phyloP scores from a whole-genome alignment of 2,329 filamentous ascomycete genomes.

The Xylaria sp. region DNA sequence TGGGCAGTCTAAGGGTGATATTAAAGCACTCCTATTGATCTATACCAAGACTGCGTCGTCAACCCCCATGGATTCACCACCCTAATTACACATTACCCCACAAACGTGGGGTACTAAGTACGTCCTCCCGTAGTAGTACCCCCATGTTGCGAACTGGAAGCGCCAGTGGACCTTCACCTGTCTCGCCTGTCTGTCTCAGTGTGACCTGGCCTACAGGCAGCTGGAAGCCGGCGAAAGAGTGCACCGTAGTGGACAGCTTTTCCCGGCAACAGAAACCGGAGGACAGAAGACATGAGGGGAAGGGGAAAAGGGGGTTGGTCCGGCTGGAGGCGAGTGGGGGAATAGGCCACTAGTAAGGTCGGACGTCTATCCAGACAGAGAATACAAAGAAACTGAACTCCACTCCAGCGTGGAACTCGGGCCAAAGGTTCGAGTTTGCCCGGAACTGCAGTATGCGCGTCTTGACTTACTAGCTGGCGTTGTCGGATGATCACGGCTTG shows the following conservation, averaged over 20 bases:
- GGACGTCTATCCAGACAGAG: not conserved
- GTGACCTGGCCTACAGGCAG: not conserved
- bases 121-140: not conserved
- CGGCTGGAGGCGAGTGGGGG: constrained; percentile 33
- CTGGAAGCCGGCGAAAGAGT: constrained; percentile 14
- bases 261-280: constrained; percentile 7
- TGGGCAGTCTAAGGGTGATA: not conserved
- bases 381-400: constrained; percentile 4
- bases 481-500: constrained; percentile 22
- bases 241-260: constrained; percentile 11
- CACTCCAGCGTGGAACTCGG: constrained; percentile 11
- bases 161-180: not conserved
- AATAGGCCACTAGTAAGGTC: constrained; percentile 19
- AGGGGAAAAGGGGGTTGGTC: constrained; percentile 32
- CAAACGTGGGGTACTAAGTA: constrained; percentile 32
- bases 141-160: not conserved
- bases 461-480: constrained; percentile 7
- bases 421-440: constrained; percentile 6
- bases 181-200: not conserved
- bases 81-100: constrained; percentile 24
- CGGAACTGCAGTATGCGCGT: constrained; percentile 17
- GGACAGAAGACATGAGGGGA: constrained; percentile 14
- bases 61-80: constrained; percentile 17
- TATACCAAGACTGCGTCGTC: not conserved
- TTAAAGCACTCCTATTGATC: constrained; percentile 5